phyloP scores from a whole-genome alignment of 768 basidiomycete genomes.

The Leccinum barrowsii region DNA sequence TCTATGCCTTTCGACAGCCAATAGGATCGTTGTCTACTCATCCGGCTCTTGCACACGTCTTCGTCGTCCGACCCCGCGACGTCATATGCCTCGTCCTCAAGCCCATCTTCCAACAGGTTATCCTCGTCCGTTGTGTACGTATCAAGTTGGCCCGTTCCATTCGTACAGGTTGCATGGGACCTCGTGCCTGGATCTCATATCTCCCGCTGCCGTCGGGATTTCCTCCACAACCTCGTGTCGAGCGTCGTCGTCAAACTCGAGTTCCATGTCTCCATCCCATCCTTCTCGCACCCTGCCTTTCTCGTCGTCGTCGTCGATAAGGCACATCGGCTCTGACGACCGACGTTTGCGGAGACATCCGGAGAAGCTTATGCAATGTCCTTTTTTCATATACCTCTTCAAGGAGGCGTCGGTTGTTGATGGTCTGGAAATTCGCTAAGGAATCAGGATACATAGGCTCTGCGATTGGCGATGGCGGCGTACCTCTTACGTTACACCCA shows the following conservation, averaged over 20 bases:
- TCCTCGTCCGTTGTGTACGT: neutral
- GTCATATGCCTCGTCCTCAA: too few relatives aligned
- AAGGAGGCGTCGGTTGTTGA: constrained; percentile 68
- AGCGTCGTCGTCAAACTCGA: constrained; percentile 23
- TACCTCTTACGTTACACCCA: constrained; percentile 85
- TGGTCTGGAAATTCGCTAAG: constrained; percentile 45
- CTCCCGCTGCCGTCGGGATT: constrained; percentile 55
- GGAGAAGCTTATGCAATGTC: constrained; percentile 57
- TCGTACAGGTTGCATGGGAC: constrained; percentile 38
- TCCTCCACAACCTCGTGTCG: constrained; percentile 2
- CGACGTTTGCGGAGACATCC: constrained; percentile 29
- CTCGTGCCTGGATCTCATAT: constrained; percentile 50
- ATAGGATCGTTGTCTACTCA: constrained; percentile 40
- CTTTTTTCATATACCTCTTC: constrained; percentile 63
- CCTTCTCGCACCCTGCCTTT: constrained; percentile 32
- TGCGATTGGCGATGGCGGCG: constrained; percentile 13
- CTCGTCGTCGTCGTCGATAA: constrained; percentile 3
- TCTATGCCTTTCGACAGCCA: constrained; percentile 55
- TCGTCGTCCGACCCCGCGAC: constrained; percentile 9
- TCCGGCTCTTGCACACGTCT: constrained; percentile 3
- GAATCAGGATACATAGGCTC: neutral
- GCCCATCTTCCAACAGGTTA: too few relatives aligned
- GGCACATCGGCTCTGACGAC: constrained; percentile 22
- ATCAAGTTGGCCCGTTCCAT: constrained; percentile 35
- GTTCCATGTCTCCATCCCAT: constrained; percentile 39